Evolutionary conservation across 2,329 filamentous ascomycete genomes (phyloP), one percentile per base, ranked within the genome.

Genomic region (Phoma sp.): DNA sequence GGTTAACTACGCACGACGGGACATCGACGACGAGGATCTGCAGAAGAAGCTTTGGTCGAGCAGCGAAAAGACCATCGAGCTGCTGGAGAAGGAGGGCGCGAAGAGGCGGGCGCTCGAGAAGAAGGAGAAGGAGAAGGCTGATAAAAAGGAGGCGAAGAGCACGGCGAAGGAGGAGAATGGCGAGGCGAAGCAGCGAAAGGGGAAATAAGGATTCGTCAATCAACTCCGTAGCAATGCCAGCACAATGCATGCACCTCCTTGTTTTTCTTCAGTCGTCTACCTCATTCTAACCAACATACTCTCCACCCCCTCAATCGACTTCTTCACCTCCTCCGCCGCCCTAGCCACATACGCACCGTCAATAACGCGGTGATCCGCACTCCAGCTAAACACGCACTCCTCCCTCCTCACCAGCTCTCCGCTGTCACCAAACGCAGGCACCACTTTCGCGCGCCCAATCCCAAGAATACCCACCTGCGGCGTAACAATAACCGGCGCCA

Each of bases 311-410:
- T 98, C 93, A 35, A 98, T 84, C 64, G 90, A 86, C 46, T 82
- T 81, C 65, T 87, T 86, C 21, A 98, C 90, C 59, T 89, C 84
- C 68, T 93, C 92, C 12, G 92, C 92, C 74, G 94, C 94, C 63
- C 93, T 84, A 19, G 95, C 95, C 85, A 96, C 92, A 57, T 93
- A 96, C 41, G 94, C 94, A 2, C 95, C 95, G 76, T 99, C 95
- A 41, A 98, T 87, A 49, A 98, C 90, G 19, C 95, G 83, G 77
- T 99, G 95, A 76, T 98, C 93, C 6, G 94, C 94, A 74, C 91
- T 94, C 94, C 94, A 98, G 77, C 93, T 98, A 67, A 98, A 92
- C 71, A 96, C 92, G 73, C 89, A 88, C 58, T 96, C 84, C 69
- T 96, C 88, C 74, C 87, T 90, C 77, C 85, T 87, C 12, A 93